These are phyloP conservation scores for Heritiera fomes DNA, from an alignment of 345 rosid species.

Conservation along the genomic window DNA sequence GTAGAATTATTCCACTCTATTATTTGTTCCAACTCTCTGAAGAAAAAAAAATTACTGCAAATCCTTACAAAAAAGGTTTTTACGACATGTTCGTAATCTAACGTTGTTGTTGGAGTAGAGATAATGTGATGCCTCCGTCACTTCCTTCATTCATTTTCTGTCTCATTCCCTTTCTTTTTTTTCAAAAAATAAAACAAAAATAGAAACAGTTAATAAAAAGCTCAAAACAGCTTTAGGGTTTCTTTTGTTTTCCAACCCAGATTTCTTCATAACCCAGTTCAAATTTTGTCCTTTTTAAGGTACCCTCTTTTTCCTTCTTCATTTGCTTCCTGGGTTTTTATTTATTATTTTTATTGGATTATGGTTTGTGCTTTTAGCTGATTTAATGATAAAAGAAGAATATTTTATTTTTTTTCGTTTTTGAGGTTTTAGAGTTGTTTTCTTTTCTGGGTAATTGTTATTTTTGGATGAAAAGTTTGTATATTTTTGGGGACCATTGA, in stretches of 20 bases:
- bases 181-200: too few relatives aligned
- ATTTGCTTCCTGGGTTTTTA: not conserved
- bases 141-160: slow-evolving; percentile 1
- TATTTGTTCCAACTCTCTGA: not conserved
- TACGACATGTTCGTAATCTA: slow-evolving; percentile 16
- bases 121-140: slow-evolving; percentile 7
- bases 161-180: slow-evolving; percentile 8
- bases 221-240: slow-evolving; percentile 8
- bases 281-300: slow-evolving; percentile 16
- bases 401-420: not conserved
- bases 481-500: not conserved
- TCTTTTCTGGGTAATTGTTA: slow-evolving; percentile 20
- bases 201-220: not conserved
- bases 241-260: slow-evolving; percentile 3
- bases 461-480: not conserved
- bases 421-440: slow-evolving; percentile 14
- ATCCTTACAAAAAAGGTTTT: not conserved
- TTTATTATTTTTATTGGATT: not conserved
- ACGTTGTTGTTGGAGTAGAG: not conserved
- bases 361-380: slow-evolving; percentile 8
- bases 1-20: slow-evolving; percentile 5
- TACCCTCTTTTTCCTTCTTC: slow-evolving; percentile 17
- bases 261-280: slow-evolving; percentile 22
- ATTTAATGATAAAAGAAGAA: not conserved
- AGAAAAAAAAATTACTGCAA: too few relatives aligned